phyloP scores from a whole-genome alignment of 108 stramenopile genomes.

The Craspedostauros australis region DNA sequence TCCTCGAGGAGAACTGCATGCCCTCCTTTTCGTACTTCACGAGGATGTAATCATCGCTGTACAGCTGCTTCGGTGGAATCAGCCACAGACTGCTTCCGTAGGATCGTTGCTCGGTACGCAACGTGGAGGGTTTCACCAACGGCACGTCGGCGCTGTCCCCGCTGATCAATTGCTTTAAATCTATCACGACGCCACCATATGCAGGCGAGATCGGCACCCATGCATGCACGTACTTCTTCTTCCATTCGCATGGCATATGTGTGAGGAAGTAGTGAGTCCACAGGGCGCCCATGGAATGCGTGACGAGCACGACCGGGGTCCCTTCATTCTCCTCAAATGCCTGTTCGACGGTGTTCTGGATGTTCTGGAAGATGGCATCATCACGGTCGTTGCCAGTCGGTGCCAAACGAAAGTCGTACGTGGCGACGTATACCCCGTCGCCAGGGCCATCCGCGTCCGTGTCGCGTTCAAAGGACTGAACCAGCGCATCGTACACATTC shows the following conservation, averaged over 20 bases:
- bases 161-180: constrained; percentile 6
- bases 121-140: neutral
- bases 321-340: neutral
- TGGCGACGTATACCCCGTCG: neutral
- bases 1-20: neutral
- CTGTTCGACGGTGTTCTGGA: neutral
- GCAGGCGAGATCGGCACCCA: constrained; percentile 14
- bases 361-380: neutral
- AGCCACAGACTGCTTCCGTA: constrained; percentile 23
- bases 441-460: neutral
- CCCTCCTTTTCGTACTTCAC: neutral
- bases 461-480: too few species aligned
- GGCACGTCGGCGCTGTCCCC: constrained; percentile 9
- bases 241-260: constrained; percentile 10
- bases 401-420: neutral
- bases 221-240: constrained; percentile 13
- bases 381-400: too few species aligned
- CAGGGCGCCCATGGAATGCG: constrained; percentile 18
- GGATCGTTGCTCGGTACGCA: constrained; percentile 12
- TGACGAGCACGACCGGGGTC: neutral
- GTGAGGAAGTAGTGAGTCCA: constrained; percentile 9
- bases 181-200: constrained; percentile 10
- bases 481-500: too few species aligned
- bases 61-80: constrained; percentile 4
- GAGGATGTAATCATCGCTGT: neutral